Conservation (phyloP, 23 red algal genomes). For the Agarophyton chilense region DNA sequence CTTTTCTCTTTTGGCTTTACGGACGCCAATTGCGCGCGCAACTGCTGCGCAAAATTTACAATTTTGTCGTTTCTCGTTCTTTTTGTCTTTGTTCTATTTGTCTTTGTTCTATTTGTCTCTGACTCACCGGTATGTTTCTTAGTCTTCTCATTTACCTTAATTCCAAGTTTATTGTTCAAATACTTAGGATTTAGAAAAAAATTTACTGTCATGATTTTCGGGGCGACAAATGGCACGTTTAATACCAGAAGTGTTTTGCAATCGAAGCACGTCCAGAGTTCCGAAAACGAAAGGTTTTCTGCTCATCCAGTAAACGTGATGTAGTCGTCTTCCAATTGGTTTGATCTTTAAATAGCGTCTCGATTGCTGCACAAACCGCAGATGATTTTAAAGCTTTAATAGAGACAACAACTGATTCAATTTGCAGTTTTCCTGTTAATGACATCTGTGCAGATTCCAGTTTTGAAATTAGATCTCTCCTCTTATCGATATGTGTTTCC, state of each 20-base stretch:
- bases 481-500: background rate
- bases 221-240: slow-evolving; percentile 17
- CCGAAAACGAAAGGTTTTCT: background rate
- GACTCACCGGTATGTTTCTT: background rate
- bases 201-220: background rate
- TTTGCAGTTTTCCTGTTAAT: background rate
- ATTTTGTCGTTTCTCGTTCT: too few species aligned
- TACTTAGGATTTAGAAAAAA: background rate
- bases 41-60: background rate
- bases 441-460: background rate
- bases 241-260: background rate
- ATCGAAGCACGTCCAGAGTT: background rate
- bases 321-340: background rate
- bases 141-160: background rate
- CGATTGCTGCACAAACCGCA: slow-evolving; percentile 7
- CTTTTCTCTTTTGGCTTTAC: background rate
- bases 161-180: background rate
- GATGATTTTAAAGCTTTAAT: background rate
- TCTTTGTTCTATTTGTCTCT: background rate
- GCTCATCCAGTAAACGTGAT: background rate
- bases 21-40: background rate
- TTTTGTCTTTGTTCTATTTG: background rate
- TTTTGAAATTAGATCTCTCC: background rate
- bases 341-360: background rate
- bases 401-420: background rate